Evolutionary conservation across 2,329 filamentous ascomycete species (phyloP), one percentile per base, ranked within the genome.

Genomic region (Xylogone sp.): DNA sequence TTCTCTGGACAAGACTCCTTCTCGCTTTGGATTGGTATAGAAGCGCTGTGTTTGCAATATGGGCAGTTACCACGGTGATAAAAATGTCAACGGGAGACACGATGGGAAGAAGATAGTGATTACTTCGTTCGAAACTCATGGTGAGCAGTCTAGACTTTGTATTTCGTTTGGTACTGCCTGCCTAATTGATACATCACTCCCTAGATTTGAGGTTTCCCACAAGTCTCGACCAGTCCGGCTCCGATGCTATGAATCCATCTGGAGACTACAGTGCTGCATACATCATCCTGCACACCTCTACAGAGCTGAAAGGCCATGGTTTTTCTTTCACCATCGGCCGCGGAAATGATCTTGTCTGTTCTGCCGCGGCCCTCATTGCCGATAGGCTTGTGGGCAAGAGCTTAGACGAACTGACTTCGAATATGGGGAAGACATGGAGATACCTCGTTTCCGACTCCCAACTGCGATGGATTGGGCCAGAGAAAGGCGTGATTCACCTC

Each of bases 401-500:
- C 3, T 82, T 96, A 50, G 84, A 86, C 43, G 86, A 85, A 7
- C 82, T 96, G 42, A 88, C 90, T 44, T 75, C 78, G 46, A 79
- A 96, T 75, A 94, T 88, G 90, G 90, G 90, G 59, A 76, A 87
- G 70, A 96, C 91, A 45, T 96, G 91, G 91, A 83, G 91, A 21
- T 84, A 95, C 69, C 83, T 96, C n/a, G 90, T 96, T 62, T 87
- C 86, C 56, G 92, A 96, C 77, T 88, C 83, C 60, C 91, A 96
- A 71, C 78, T 96, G 49, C 88, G 91, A 52, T 96, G 92, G 91
- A 94, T 96, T 65, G 91, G 91, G 0, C 91, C 91, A 0, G 91
- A 96, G 65, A 96, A 96, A 72, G 91, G 91, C 53, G 91, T 96
- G 43, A 95, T 95, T 61, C 91, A 96, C 71, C 87, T 97, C 7